A percentile compares a stretch with the other conserved stretches of the same genome.
These are phyloP conservation scores for Claviceps pazoutovae DNA, from an alignment of 2,329 filamentous ascomycete genomes.

Conservation along the genomic window DNA sequence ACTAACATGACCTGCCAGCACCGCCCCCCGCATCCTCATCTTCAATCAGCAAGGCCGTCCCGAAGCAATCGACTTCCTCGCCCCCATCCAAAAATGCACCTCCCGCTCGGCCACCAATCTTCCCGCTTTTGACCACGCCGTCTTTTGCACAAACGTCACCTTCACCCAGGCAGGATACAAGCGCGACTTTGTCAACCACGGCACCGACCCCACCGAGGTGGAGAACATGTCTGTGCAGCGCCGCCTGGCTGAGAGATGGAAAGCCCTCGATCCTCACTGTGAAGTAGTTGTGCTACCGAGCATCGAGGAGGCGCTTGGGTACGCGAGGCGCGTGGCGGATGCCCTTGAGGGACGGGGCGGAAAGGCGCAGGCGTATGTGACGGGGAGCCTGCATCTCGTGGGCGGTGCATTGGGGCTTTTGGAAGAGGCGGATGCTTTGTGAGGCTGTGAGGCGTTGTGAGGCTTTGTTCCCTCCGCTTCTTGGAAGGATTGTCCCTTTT, in stretches of 20 bases:
- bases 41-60: slow-evolving; percentile 71
- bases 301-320: slow-evolving; percentile 41
- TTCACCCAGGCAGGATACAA: slow-evolving; percentile 38
- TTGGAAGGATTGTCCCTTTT: too few species aligned
- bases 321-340: slow-evolving; percentile 24
- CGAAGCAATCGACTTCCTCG: slow-evolving; percentile 40
- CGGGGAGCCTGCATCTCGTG: slow-evolving; percentile 50
- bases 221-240: slow-evolving; percentile 37
- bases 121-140: slow-evolving; percentile 50
- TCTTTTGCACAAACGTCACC: slow-evolving; percentile 71
- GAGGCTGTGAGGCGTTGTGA: not conserved
- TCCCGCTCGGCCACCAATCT: slow-evolving; percentile 14
- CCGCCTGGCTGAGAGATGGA: slow-evolving; percentile 39
- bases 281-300: slow-evolving; percentile 34
- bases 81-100: slow-evolving; percentile 27
- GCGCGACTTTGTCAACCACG: slow-evolving; percentile 42
- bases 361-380: slow-evolving; percentile 36
- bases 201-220: slow-evolving; percentile 37
- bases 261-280: slow-evolving; percentile 29
- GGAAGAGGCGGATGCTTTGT: slow-evolving; percentile 31
- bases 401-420: slow-evolving; percentile 38
- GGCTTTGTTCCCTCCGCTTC: too few species aligned
- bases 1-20: slow-evolving; percentile 9
- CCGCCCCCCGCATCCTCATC: slow-evolving; percentile 45
- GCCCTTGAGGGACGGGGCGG: slow-evolving; percentile 17